A percentile compares a stretch with the other conserved stretches of the same genome.
Evolutionary conservation across 345 rosid genomes (phyloP).

Genomic region (Gossypium bickii): DNA sequence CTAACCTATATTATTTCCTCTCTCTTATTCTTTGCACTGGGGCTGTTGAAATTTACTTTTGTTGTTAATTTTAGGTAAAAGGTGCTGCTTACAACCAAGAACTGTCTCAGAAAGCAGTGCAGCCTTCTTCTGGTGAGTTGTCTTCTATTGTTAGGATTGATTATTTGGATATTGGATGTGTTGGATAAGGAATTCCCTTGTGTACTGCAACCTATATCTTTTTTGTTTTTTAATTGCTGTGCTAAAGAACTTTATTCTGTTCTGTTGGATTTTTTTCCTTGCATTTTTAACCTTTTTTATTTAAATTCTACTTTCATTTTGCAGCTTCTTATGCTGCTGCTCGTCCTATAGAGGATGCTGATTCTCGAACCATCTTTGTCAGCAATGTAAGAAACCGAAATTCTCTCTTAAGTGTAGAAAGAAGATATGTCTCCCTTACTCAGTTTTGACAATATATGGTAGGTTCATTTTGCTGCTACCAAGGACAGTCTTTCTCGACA

Average conservation of each 20-base stretch:
- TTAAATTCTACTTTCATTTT: slow-evolving; percentile 4
- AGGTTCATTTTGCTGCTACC: slow-evolving; percentile 98
- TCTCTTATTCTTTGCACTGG: slow-evolving; percentile 8
- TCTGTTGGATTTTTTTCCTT: background rate
- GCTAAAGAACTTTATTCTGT: slow-evolving; percentile 6
- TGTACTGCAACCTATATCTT: slow-evolving; percentile 5
- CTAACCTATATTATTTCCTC: slow-evolving; percentile 5
- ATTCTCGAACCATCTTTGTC: slow-evolving; percentile 82
- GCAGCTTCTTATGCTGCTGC: slow-evolving; percentile 51
- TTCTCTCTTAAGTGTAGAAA: background rate
- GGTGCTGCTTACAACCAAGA: slow-evolving; percentile 27
- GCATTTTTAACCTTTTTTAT: background rate
- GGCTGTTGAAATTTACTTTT: slow-evolving; percentile 16
- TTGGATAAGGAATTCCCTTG: background rate
- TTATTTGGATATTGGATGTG: background rate
- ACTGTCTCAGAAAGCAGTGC: slow-evolving; percentile 38
- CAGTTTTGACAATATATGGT: slow-evolving; percentile 24
- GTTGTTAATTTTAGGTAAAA: slow-evolving; percentile 42
- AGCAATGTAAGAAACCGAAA: slow-evolving; percentile 59
- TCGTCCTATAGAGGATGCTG: slow-evolving; percentile 75
- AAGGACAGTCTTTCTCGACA: slow-evolving; percentile 89
- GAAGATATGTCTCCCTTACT: background rate
- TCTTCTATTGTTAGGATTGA: background rate
- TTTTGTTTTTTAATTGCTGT: background rate
- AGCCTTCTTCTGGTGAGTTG: slow-evolving; percentile 58